Evolutionary conservation across 108 stramenopile genomes (phyloP).

Genomic region (Seminavis robusta): DNA sequence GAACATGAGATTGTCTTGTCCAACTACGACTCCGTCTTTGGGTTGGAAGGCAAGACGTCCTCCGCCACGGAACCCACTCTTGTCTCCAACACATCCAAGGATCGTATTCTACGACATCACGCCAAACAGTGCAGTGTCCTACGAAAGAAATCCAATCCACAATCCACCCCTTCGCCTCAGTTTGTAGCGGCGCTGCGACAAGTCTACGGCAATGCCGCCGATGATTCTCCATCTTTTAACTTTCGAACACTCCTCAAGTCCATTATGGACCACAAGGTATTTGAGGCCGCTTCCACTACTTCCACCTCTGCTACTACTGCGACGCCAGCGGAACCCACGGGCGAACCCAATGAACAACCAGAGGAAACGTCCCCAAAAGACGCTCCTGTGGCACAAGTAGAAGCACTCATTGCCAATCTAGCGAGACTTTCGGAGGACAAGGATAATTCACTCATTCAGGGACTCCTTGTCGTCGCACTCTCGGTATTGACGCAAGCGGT

Average conservation of each 20-base stretch:
- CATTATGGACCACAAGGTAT: constrained; percentile 33
- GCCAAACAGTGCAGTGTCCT: constrained; percentile 30
- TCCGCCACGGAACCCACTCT: neutral
- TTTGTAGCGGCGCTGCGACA: constrained; percentile 53
- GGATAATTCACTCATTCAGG: too few species aligned
- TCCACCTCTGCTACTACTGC: too few species aligned
- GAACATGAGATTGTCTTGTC: constrained; percentile 46
- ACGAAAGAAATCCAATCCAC: constrained; percentile 6
- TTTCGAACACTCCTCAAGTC: constrained; percentile 27
- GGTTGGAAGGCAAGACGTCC: neutral
- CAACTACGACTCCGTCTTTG: constrained; percentile 34
- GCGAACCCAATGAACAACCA: too few species aligned
- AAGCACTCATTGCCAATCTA: too few species aligned
- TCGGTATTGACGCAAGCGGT: too few species aligned
- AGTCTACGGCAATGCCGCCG: constrained; percentile 11
- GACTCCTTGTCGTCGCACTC: too few species aligned
- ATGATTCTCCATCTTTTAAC: constrained; percentile 3
- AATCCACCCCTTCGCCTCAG: constrained; percentile 44
- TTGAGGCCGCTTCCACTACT: too few species aligned
- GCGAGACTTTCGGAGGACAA: too few species aligned
- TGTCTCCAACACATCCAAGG: constrained; percentile 6
- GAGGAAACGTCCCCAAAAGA: too few species aligned
- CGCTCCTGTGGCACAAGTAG: too few species aligned
- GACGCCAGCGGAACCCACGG: too few species aligned
- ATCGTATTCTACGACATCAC: constrained; percentile 54